These are phyloP conservation scores for Termitomyces sp. DNA, from an alignment of 768 basidiomycete species.

Conservation along the genomic window DNA sequence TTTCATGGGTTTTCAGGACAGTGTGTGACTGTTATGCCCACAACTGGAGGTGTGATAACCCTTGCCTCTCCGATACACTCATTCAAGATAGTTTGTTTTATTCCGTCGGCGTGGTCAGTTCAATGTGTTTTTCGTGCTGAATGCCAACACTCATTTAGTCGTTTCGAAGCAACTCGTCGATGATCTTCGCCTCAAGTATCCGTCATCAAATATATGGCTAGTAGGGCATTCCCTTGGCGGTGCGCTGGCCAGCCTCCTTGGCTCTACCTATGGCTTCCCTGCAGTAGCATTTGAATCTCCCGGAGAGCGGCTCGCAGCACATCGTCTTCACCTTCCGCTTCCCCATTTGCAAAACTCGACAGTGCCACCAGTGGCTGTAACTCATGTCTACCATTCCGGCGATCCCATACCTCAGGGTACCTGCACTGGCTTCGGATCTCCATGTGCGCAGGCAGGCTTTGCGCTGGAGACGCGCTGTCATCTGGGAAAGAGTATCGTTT, in stretches of 20 bases:
- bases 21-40: slow-evolving; percentile 86
- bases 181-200: slow-evolving; percentile 82
- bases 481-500: slow-evolving; percentile 81
- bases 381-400: slow-evolving; percentile 85
- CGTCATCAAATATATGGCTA: slow-evolving; percentile 83
- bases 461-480: slow-evolving; percentile 89
- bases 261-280: slow-evolving; percentile 86
- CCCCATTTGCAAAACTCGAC: slow-evolving; percentile 39
- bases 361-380: slow-evolving; percentile 44
- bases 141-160: background rate
- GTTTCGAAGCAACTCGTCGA: slow-evolving; percentile 72
- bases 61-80: slow-evolving; percentile 80
- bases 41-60: slow-evolving; percentile 69
- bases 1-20: slow-evolving; percentile 79
- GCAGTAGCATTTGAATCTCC: slow-evolving; percentile 91
- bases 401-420: slow-evolving; percentile 90
- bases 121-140: background rate
- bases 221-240: slow-evolving; percentile 92
- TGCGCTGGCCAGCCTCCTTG: slow-evolving; percentile 81
- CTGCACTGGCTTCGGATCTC: slow-evolving; percentile 71
- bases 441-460: slow-evolving; percentile 82
- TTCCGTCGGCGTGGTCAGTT: slow-evolving; percentile 75
- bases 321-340: slow-evolving; percentile 82
- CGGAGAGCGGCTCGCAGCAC: slow-evolving; percentile 67
- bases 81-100: slow-evolving; percentile 92